Conservation (phyloP, 1,284 basidiomycete genomes). For the Boletus holoroseus region DNA sequence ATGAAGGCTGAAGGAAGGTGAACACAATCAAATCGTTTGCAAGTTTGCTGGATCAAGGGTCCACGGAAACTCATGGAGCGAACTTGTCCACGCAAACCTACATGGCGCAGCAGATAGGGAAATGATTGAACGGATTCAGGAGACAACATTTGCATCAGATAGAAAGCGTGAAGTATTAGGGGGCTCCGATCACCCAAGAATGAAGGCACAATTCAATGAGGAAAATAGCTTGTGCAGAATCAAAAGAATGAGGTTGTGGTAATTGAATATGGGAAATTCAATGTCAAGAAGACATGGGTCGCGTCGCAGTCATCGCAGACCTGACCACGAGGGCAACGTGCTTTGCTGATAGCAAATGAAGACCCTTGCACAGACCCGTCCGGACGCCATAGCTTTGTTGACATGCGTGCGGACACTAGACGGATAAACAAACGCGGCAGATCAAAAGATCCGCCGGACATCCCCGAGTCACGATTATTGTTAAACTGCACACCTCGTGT, state of each 20-base stretch:
- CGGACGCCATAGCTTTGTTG: constrained; percentile 12
- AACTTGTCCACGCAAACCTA: constrained; percentile 5
- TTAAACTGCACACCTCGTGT: constrained; percentile 18
- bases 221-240: constrained; percentile 6
- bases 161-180: constrained; percentile 1
- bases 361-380: constrained; percentile 14
- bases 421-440: constrained; percentile 14
- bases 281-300: constrained; percentile 13
- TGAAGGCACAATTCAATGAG: constrained; percentile 9
- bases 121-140: constrained; percentile 1
- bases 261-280: constrained; percentile 6
- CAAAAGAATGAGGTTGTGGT: constrained; percentile 4
- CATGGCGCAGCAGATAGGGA: constrained; percentile 3
- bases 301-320: constrained; percentile 7
- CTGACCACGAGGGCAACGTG: constrained; percentile 22
- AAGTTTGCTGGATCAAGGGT: constrained; percentile 19
- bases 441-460: constrained; percentile 24
- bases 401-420: constrained; percentile 21
- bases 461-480: constrained; percentile 24
- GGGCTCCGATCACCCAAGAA: constrained; percentile 7
- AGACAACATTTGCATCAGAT: constrained; percentile 1
- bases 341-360: constrained; percentile 12
- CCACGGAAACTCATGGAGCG: constrained; percentile 8
- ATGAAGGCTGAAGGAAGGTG: constrained; percentile 12
- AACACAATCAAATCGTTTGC: constrained; percentile 3